Conservation (phyloP, 2,329 filamentous ascomycete species). For the Phaeosphaeriaceae sp. region DNA sequence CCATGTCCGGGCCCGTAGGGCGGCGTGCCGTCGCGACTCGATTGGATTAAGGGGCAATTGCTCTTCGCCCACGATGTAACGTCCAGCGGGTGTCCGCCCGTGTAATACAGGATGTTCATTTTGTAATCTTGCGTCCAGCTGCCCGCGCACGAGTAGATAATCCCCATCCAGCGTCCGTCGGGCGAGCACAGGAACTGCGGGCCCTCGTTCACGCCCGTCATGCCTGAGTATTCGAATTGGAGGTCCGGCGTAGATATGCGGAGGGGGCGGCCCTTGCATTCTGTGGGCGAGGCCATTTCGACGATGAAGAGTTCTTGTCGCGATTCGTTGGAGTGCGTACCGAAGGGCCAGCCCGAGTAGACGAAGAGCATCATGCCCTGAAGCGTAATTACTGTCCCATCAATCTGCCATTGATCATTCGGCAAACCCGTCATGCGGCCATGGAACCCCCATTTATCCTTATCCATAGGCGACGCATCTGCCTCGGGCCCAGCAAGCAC, state of each 20-base stretch:
- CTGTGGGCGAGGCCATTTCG: conserved; percentile 45
- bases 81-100: conserved; percentile 50
- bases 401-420: conserved; percentile 55
- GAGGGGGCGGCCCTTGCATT: conserved; percentile 44
- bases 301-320: conserved; percentile 55
- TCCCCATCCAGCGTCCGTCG: conserved; percentile 49
- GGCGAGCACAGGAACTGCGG: conserved; percentile 48
- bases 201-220: conserved; percentile 55
- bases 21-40: conserved; percentile 39
- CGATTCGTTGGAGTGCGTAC: conserved; percentile 42
- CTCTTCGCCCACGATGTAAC: conserved; percentile 49
- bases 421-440: conserved; percentile 51
- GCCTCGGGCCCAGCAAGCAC: conserved; percentile 52
- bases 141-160: conserved; percentile 56
- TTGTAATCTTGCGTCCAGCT: conserved; percentile 58
- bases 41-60: conserved; percentile 47
- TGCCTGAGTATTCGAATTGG: conserved; percentile 50
- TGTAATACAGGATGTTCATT: conserved; percentile 53
- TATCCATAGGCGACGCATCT: conserved; percentile 35
- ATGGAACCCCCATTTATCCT: conserved; percentile 50
- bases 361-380: conserved; percentile 49
- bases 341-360: conserved; percentile 56
- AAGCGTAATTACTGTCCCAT: conserved; percentile 54
- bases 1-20: conserved; percentile 57
- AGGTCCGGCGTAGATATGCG: conserved; percentile 51